phyloP scores from a whole-genome alignment of 441 rosid genomes.

The Kokia cookei region DNA sequence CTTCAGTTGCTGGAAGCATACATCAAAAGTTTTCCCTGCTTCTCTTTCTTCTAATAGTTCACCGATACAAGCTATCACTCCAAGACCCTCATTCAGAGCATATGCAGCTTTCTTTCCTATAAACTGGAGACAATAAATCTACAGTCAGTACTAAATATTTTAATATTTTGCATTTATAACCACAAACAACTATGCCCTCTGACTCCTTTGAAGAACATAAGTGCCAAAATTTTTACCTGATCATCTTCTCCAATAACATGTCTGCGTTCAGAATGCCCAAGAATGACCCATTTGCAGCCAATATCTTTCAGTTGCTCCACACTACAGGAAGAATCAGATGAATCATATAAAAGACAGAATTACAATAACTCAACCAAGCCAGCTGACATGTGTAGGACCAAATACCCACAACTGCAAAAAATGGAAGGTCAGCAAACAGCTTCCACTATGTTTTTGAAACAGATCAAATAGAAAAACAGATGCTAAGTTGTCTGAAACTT shows the following conservation, averaged over 20 bases:
- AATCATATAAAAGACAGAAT: not conserved
- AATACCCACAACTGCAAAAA: not conserved
- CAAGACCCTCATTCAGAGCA: constrained; percentile 79
- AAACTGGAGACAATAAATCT: constrained; percentile 43
- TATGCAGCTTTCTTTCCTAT: constrained; percentile 96
- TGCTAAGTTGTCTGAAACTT: not conserved
- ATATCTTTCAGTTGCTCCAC: constrained; percentile 88
- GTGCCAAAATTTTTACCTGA: constrained; percentile 40
- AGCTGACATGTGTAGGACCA: not conserved
- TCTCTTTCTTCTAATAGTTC: constrained; percentile 88
- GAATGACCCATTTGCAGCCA: constrained; percentile 97
- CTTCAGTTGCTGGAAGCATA: constrained; percentile 81
- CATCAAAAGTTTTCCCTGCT: constrained; percentile 89
- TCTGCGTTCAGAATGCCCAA: constrained; percentile 94
- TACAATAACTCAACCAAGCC: not conserved
- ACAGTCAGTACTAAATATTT: constrained; percentile 5
- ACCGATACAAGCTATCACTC: constrained; percentile 91
- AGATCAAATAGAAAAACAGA: not conserved
- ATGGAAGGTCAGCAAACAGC: not conserved
- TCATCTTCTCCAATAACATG: constrained; percentile 86
- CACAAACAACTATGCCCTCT: not conserved
- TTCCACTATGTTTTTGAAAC: not conserved
- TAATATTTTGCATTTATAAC: not conserved
- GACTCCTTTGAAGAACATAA: not conserved
- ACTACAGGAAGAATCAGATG: constrained; percentile 31